These are phyloP conservation scores for Pyricularia pennisetigena DNA, from an alignment of 2,329 filamentous ascomycete species.

Conservation along the genomic window DNA sequence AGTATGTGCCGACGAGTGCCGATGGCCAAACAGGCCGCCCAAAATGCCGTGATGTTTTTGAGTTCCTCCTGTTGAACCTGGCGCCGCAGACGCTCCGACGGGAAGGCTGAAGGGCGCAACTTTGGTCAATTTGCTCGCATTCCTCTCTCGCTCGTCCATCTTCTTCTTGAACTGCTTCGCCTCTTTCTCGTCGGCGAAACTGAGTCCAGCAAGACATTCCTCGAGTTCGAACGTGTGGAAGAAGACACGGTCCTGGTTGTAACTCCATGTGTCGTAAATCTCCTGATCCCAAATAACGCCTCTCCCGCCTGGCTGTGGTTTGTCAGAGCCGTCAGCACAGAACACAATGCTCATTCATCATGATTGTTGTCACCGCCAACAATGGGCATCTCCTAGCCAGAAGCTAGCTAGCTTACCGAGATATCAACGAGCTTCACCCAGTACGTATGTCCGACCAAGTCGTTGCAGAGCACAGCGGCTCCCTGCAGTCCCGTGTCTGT, in stretches of 20 bases:
- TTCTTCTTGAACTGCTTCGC: slow-evolving; percentile 96
- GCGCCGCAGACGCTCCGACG: slow-evolving; percentile 24
- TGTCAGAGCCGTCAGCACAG: background rate
- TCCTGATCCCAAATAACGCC: slow-evolving; percentile 97
- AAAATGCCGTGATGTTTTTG: slow-evolving; percentile 37
- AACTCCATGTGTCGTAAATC: slow-evolving; percentile 88
- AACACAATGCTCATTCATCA: background rate
- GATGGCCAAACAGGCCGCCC: slow-evolving; percentile 51
- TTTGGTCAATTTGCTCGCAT: slow-evolving; percentile 78
- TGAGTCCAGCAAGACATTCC: slow-evolving; percentile 79
- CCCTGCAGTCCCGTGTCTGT: slow-evolving; percentile 90
- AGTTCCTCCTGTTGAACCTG: slow-evolving; percentile 18
- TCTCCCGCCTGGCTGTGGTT: slow-evolving; percentile 55
- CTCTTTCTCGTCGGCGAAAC: slow-evolving; percentile 95
- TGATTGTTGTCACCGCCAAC: background rate
- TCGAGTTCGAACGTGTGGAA: slow-evolving; percentile 97
- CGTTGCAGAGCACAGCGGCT: slow-evolving; percentile 83
- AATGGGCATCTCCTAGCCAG: slow-evolving; percentile 5
- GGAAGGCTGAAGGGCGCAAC: slow-evolving; percentile 58
- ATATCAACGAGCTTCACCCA: slow-evolving; percentile 98
- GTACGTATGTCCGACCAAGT: slow-evolving; percentile 88
- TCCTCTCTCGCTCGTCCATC: slow-evolving; percentile 92
- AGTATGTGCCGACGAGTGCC: slow-evolving; percentile 35
- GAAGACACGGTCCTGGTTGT: slow-evolving; percentile 95
- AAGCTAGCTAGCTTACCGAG: slow-evolving; percentile 50